Evolutionary conservation across 257 asterid species (phyloP).

Genomic region (Craterostigma plantagineum): DNA sequence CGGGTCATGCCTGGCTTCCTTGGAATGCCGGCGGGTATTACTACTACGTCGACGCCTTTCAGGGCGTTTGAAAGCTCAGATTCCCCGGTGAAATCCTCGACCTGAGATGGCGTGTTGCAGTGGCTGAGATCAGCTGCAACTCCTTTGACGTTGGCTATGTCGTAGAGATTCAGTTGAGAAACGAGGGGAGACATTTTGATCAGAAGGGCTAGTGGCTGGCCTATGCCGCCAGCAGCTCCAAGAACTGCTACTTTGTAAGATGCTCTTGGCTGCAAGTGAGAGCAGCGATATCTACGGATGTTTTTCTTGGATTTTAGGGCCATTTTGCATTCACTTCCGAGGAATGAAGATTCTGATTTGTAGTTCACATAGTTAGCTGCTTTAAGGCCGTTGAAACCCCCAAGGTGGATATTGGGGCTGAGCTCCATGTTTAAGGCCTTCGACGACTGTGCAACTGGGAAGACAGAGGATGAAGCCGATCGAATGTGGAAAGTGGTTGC

Average conservation of each 20-base stretch:
- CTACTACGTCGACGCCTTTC: conserved; percentile 38
- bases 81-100: conserved; percentile 38
- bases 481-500: conserved; percentile 28
- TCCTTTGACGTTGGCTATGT: conserved; percentile 52
- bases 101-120: conserved; percentile 52
- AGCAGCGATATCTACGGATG: conserved; percentile 10
- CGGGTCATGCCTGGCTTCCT: conserved; percentile 70
- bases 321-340: conserved; percentile 20
- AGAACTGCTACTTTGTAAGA: conserved; percentile 48
- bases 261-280: conserved; percentile 29
- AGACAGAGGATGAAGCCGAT: conserved; percentile 20
- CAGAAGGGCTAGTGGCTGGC: conserved; percentile 46
- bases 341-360: conserved; percentile 19
- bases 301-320: conserved; percentile 21
- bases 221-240: conserved; percentile 59
- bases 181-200: conserved; percentile 56
- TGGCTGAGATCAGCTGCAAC: conserved; percentile 60
- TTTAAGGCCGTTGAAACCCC: conserved; percentile 28
- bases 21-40: conserved; percentile 59
- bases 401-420: too few relatives aligned
- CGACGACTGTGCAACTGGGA: conserved; percentile 21
- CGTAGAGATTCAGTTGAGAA: conserved; percentile 33
- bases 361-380: conserved; percentile 14
- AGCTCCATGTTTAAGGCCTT: conserved; percentile 22
- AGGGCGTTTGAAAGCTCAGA: conserved; percentile 30